Evolutionary conservation across 2,329 filamentous ascomycete genomes (phyloP), one percentile per base, ranked within the genome.

Genomic region (Onygena corvina): DNA sequence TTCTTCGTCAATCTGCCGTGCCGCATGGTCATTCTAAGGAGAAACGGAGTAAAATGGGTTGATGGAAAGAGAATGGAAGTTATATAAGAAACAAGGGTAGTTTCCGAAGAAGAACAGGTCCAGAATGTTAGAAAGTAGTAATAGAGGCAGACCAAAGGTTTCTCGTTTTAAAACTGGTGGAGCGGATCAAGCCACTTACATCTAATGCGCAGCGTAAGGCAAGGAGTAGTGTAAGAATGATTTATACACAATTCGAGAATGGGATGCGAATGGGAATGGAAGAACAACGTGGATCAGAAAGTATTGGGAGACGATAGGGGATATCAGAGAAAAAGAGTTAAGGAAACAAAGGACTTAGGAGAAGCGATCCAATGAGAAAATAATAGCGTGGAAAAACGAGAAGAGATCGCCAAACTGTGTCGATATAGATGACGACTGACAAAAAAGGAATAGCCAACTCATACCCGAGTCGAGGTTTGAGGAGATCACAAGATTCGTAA

Each of bases 401-500:
- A 42, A 21, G 23, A 14, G 27, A 42, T 14, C 12, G 33, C 18
- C 33, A 14, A 35, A 8, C 1, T 35, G 33, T 12, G 8, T n/a
- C n/a, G 29, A 11, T 31, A 12, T 12, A 31, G n/a, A 31, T 4
- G 29, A 31, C 8, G n/a, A 11, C 29, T 12, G 29, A 11, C 29
- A 31, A 42, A 8, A 23, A 27, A 3, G 23, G 27, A 40, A 40
- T n/a, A n/a, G 14, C 20, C 36, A 40, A 42, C 21, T 4, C 38
- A 42, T 29, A 42, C 21, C 14, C 36, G 21, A 27, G 12, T 14
- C 21, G 9, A n/a, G 38, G 14, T n/a, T n/a, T n/a, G 8, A 23
- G 38, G 23, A 23, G 38, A 35, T 35, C 33, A 35, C 33, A 47
- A 44, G 30, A 14, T 53, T 53, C 53, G 52, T 55, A 53, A 53